Conservation (phyloP, 2,329 filamentous ascomycete genomes). For the Calonectria pteridis region DNA sequence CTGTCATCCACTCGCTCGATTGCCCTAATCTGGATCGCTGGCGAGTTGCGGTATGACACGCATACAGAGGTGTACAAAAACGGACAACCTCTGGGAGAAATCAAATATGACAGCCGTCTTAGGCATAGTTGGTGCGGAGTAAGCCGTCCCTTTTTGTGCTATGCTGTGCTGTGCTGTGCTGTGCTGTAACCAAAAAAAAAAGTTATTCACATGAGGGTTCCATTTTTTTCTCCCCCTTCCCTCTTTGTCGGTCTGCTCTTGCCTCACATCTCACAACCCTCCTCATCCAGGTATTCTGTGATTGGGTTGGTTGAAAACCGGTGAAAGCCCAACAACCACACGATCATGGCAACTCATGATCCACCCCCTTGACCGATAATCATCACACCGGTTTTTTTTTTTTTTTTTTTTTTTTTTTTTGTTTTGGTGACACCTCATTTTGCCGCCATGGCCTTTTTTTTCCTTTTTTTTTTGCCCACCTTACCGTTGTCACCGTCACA, state of each 20-base stretch:
- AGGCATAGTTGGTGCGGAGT: background rate
- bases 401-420: background rate
- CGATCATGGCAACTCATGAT: background rate
- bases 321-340: background rate
- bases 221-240: background rate
- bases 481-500: conserved; percentile 3
- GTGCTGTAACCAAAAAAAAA: conserved; percentile 5
- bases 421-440: background rate
- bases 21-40: conserved; percentile 19
- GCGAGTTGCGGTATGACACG: conserved; percentile 20
- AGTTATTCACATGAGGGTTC: conserved; percentile 8
- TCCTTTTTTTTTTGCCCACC: background rate
- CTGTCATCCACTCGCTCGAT: conserved; percentile 19
- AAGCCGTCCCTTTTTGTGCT: background rate
- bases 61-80: conserved; percentile 13
- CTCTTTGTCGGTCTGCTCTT: background rate
- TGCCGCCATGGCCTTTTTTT: background rate
- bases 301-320: conserved; percentile 5
- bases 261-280: background rate
- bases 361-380: background rate
- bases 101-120: conserved; percentile 1
- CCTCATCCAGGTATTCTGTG: background rate
- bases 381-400: background rate
- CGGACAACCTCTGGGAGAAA: conserved; percentile 3
- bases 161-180: conserved; percentile 1